Evolutionary conservation across 2,329 filamentous ascomycete genomes (phyloP).

Genomic region (Thielaviopsis populi): DNA sequence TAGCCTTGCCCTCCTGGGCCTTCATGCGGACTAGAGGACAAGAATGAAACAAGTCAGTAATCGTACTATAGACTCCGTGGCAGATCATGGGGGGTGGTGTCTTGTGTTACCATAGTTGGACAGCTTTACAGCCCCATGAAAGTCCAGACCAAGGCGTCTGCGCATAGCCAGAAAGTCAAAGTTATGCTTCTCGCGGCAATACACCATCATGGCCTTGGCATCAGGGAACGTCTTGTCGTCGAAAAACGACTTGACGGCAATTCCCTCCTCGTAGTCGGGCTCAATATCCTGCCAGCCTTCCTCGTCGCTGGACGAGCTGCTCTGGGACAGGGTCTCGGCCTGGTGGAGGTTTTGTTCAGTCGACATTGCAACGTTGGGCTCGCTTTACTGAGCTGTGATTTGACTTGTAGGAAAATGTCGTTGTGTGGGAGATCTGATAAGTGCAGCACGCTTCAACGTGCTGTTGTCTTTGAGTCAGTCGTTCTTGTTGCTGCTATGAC

Average conservation of each 20-base stretch:
- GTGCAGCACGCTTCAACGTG: not conserved
- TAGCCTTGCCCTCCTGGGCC: constrained; percentile 29
- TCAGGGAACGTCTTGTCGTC: constrained; percentile 51
- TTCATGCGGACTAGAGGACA: constrained; percentile 31
- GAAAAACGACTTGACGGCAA: constrained; percentile 52
- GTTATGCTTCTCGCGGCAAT: constrained; percentile 49
- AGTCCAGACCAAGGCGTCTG: constrained; percentile 47
- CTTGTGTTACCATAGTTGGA: constrained; percentile 46
- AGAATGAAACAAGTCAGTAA: not conserved
- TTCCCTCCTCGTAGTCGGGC: constrained; percentile 45
- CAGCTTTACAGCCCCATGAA: constrained; percentile 57
- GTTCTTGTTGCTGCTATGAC: not conserved
- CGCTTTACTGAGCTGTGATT: not conserved
- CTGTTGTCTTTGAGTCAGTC: not conserved
- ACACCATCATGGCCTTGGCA: constrained; percentile 47
- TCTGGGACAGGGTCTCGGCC: constrained; percentile 9
- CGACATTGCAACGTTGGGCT: constrained; percentile 3
- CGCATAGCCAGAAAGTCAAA: constrained; percentile 53
- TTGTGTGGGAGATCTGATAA: not conserved
- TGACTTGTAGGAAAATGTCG: not conserved
- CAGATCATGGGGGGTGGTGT: not conserved
- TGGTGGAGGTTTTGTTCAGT: constrained; percentile 9
- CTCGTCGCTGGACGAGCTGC: constrained; percentile 25
- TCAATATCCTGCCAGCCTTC: constrained; percentile 42
- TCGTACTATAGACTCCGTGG: not conserved